Evolutionary conservation across 2,329 filamentous ascomycete species (phyloP), one percentile per base, ranked within the genome.

Genomic region (Xylariaceae sp.): DNA sequence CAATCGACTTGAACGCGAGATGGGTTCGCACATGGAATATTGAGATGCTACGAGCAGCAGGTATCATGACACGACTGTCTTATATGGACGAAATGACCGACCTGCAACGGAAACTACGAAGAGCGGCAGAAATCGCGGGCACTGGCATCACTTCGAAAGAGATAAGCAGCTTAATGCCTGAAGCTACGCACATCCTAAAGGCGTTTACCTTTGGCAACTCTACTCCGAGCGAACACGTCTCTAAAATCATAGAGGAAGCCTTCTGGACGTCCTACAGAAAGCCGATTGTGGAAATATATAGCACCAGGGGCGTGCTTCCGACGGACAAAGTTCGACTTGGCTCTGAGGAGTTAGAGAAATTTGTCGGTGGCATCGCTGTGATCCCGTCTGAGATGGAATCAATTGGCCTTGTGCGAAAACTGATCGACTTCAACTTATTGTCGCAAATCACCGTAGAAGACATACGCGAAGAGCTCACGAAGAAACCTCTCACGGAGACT

Each of bases 21-120:
- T 96, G 92, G 80, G 93, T 99, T 13, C 88, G 92, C 63, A 91
- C 87, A 13, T 99, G 94, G 95, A 99, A 99, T 68, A 81, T 90
- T 18, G 94, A 97, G 72, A 90, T 99, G 80, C 80, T 99, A 45
- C 85, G 93, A 49, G 89, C 92, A 35, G 90, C 93, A 15, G 94
- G 94, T 47, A 92, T 99, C 65, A 87, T 96, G 64, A 89, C 91
- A 61, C 86, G 94, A 53, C 84, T 99, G 64, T 90, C 92, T 1
- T 99, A 95, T 76, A 81, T 86, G 8, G 88, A 90, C 63, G 92
- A 97, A 71, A 96, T 97, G 91, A 77, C 79, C 3, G 86, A 89
- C 53, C 79, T 97, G 34, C 86, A 86, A 62, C 73, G 74, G 55
- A 88, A 85, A 67, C 76, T 90, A 15, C 78, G 75, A 68, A 78